phyloP scores from a whole-genome alignment of 2,329 filamentous ascomycete species.

The Colletotrichum graminicola region DNA sequence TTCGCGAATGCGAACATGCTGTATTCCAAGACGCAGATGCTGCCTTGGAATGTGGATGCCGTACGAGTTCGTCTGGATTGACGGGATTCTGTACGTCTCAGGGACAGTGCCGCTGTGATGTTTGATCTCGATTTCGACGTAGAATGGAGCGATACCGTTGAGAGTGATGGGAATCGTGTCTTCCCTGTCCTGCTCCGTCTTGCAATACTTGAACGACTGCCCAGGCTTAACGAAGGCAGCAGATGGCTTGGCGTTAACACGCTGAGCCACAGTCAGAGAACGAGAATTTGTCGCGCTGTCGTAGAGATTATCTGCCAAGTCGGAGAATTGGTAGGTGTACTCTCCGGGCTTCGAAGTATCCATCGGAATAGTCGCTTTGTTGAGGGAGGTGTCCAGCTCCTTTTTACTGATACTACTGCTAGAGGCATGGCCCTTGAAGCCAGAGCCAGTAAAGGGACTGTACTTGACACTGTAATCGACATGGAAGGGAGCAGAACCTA shows the following conservation, averaged over 20 bases:
- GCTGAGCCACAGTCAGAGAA: constrained; percentile 81
- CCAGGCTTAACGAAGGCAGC: constrained; percentile 87
- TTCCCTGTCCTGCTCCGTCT: constrained; percentile 83
- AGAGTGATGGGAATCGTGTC: constrained; percentile 90
- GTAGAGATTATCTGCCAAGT: constrained; percentile 89
- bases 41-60: constrained; percentile 87
- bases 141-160: constrained; percentile 87
- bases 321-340: constrained; percentile 88
- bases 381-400: constrained; percentile 81
- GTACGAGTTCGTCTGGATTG: constrained; percentile 80
- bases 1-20: constrained; percentile 88
- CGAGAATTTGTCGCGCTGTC: constrained; percentile 76
- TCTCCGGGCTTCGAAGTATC: constrained; percentile 86
- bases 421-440: constrained; percentile 16
- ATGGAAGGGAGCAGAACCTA: constrained; percentile 80
- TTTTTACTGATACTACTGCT: constrained; percentile 58
- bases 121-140: constrained; percentile 91
- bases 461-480: constrained; percentile 33
- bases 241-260: constrained; percentile 84
- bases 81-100: constrained; percentile 84
- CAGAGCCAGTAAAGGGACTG: constrained; percentile 50
- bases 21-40: constrained; percentile 88
- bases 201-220: constrained; percentile 95
- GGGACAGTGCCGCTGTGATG: constrained; percentile 85
- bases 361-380: constrained; percentile 83